phyloP scores from a whole-genome alignment of 352 stramenopile species.

The Phytophthora rubi region DNA sequence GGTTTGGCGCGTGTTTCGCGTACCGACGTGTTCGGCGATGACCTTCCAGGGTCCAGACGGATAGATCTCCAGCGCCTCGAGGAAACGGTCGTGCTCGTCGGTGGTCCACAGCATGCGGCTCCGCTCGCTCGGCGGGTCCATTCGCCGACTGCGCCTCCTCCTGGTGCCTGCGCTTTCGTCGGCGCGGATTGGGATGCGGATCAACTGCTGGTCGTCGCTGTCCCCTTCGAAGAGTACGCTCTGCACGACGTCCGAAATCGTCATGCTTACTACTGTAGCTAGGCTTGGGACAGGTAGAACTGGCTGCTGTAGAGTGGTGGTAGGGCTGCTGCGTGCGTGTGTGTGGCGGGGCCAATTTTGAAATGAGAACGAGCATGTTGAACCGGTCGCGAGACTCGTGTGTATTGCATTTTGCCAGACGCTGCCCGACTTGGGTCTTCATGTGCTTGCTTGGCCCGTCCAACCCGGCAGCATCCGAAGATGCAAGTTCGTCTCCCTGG shows the following conservation, averaged over 20 bases:
- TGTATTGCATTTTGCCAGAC: too few species aligned
- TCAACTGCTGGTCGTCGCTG: conserved; percentile 32
- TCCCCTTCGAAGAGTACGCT: conserved; percentile 26
- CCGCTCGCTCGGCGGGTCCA: conserved; percentile 24
- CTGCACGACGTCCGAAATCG: conserved; percentile 31
- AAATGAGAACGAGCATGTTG: conserved; percentile 17
- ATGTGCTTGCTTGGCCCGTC: too few species aligned
- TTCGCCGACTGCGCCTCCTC: conserved; percentile 16
- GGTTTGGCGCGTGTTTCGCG: conserved; percentile 33
- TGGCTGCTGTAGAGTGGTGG: background rate
- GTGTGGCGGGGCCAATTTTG: conserved; percentile 17
- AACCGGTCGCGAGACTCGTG: too few species aligned
- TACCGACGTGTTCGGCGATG: conserved; percentile 38
- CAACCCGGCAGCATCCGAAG: too few species aligned
- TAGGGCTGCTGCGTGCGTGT: conserved; percentile 13
- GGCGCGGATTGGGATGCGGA: conserved; percentile 29
- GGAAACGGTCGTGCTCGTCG: conserved; percentile 47
- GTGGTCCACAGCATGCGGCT: conserved; percentile 37
- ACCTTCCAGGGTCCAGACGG: conserved; percentile 37
- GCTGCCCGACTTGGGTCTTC: too few species aligned
- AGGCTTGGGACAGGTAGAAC: background rate
- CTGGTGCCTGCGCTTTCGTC: conserved; percentile 10
- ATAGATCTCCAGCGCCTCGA: conserved; percentile 41
- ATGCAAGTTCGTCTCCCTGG: too few species aligned
- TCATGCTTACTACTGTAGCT: conserved; percentile 13